Evolutionary conservation across 495 filamentous ascomycete genomes (phyloP), one percentile per base, ranked within the genome.

Genomic region (Neurospora cerealis): DNA sequence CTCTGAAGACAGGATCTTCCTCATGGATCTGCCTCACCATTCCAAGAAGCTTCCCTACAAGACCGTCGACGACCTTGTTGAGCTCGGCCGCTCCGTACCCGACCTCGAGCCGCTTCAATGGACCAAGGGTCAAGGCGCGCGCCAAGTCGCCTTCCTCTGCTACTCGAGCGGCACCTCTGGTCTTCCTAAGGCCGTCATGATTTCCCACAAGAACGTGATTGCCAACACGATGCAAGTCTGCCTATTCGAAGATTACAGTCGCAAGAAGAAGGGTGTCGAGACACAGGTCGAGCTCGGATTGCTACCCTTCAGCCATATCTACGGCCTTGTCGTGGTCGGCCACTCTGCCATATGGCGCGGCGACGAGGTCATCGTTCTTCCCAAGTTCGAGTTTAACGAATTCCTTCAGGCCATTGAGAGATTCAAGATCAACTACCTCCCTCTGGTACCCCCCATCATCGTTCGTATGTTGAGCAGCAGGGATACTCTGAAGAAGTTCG

Each of bases 151-250:
- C 0, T 97, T 93, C 79, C 84, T 97, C 36, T 97, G 94, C 85
- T 97, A 95, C 80, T 96, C 93, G 0, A 94, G 91, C 80, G 94
- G 94, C 24, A 97, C 94, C 15, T 96, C 93, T 41, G 94, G 94
- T 10, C 81, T 97, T 69, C 94, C 94, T 91, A 97, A 97, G 93
- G 94, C 93, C 36, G 94, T 96, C 44, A 97, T 94, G 93, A 93
- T 97, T 75, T 91, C 93, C 17, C 94, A 97, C 81, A 82, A 85
- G 19, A 97, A 97, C 78, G 91, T 97, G 21, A 97, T 97, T 70
- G 89, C 93, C 38, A 97, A 97, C 77, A 87, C 89, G 1, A 78
- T 96, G 77, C 91, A 94, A 77, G 85, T 90, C 72, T 74, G 78
- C 21, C 79, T 85, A 15, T 89, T 83, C 73, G 91, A 95, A 39